Conservation (phyloP, 495 filamentous ascomycete genomes). For the Glutinoglossum americanum region DNA sequence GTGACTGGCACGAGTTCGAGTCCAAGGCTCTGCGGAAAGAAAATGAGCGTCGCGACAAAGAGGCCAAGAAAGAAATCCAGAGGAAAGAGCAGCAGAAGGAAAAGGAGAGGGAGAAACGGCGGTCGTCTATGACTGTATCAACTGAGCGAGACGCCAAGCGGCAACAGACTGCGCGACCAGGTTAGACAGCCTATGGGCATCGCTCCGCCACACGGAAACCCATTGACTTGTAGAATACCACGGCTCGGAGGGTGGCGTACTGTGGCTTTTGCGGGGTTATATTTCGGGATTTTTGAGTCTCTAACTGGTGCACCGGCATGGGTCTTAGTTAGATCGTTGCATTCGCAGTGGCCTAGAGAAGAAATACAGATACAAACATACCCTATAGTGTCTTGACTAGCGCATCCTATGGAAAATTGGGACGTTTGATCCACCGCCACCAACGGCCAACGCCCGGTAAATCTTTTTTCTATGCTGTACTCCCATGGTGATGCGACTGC, state of each 20-base stretch:
- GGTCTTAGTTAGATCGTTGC: background rate
- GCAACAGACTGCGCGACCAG: background rate
- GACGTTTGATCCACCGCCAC: background rate
- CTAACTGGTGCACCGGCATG: background rate
- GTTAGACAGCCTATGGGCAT: background rate
- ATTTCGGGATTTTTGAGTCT: background rate
- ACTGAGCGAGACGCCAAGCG: conserved; percentile 1
- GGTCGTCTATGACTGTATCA: conserved; percentile 1
- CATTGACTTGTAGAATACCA: background rate
- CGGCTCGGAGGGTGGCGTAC: background rate
- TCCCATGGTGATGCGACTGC: no score
- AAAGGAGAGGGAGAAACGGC: conserved; percentile 8
- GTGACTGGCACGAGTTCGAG: conserved; percentile 99
- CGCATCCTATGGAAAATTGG: background rate
- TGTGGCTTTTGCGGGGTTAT: background rate
- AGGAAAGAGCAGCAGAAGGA: conserved; percentile 19
- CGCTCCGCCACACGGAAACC: background rate
- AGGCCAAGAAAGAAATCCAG: conserved; percentile 38
- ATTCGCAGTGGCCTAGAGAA: background rate
- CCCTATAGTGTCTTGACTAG: no score
- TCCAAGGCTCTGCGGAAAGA: conserved; percentile 86
- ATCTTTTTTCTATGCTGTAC: no score
- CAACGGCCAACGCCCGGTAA: no score
- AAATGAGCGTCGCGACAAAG: conserved; percentile 58
- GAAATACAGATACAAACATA: background rate